Evolutionary conservation across 2,329 filamentous ascomycete species (phyloP).

Genomic region (Dryadomyces sulphureus): DNA sequence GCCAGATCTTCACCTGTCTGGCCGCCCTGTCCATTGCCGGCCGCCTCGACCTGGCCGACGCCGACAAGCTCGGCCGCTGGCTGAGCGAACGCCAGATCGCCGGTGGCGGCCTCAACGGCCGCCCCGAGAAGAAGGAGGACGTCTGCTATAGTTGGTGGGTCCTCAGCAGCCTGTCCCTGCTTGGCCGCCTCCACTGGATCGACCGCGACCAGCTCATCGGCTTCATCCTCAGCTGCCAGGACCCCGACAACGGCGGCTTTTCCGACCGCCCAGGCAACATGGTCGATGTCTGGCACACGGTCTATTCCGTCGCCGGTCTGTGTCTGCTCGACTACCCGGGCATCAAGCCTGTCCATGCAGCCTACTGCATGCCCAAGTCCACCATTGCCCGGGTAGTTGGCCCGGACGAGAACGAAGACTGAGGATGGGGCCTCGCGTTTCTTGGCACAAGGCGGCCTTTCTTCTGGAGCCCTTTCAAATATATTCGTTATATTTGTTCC

Average conservation of each 20-base stretch:
- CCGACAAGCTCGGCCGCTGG: slow-evolving; percentile 74
- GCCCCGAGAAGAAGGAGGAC: slow-evolving; percentile 90
- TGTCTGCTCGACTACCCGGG: slow-evolving; percentile 69
- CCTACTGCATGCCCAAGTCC: slow-evolving; percentile 69
- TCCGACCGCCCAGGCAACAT: slow-evolving; percentile 84
- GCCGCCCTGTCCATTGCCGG: slow-evolving; percentile 74
- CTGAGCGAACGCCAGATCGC: slow-evolving; percentile 83
- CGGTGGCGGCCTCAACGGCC: slow-evolving; percentile 78
- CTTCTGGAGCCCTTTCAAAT: too few species aligned
- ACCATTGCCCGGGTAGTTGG: slow-evolving; percentile 45
- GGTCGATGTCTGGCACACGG: slow-evolving; percentile 95
- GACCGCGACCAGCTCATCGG: slow-evolving; percentile 61
- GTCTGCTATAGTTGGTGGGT: slow-evolving; percentile 99
- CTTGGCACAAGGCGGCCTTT: too few species aligned
- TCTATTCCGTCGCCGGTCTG: slow-evolving; percentile 77
- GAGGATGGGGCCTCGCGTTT: too few species aligned
- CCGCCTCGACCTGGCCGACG: slow-evolving; percentile 67
- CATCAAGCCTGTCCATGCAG: slow-evolving; percentile 67
- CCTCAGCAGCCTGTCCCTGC: slow-evolving; percentile 77
- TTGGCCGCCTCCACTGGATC: slow-evolving; percentile 83
- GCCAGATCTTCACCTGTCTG: slow-evolving; percentile 90
- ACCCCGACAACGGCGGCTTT: slow-evolving; percentile 69
- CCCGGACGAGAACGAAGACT: slow-evolving; percentile 1
- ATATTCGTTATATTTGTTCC: too few species aligned
- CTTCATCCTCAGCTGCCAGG: slow-evolving; percentile 85